These are phyloP conservation scores for Talaromyces funiculosus DNA, from an alignment of 2,329 filamentous ascomycete species.

Conservation along the genomic window DNA sequence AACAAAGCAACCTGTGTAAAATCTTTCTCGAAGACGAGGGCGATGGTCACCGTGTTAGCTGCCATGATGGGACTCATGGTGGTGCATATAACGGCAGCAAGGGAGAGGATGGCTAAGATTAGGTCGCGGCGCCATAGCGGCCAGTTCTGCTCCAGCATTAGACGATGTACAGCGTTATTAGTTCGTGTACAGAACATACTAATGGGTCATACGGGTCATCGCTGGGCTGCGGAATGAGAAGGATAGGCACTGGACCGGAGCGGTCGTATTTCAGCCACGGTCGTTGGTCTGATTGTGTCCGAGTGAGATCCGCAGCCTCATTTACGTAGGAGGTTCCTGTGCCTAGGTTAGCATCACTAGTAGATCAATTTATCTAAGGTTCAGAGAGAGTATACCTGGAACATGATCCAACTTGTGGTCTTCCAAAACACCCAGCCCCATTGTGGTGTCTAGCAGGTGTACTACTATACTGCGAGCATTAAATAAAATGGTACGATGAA, in stretches of 20 bases:
- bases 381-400: constrained; percentile 55
- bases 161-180: background rate
- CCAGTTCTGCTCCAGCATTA: constrained; percentile 57
- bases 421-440: constrained; percentile 71
- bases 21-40: constrained; percentile 56
- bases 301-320: constrained; percentile 39
- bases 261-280: constrained; percentile 65
- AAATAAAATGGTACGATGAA: background rate
- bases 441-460: constrained; percentile 28
- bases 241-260: constrained; percentile 61
- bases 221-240: constrained; percentile 84
- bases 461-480: background rate
- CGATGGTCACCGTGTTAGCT: constrained; percentile 75
- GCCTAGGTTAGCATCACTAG: background rate
- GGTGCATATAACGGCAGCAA: constrained; percentile 76
- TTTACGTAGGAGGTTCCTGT: constrained; percentile 51
- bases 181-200: constrained; percentile 34
- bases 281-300: constrained; percentile 17
- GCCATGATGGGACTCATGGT: constrained; percentile 81
- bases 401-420: constrained; percentile 62
- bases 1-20: constrained; percentile 76
- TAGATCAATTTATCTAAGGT: background rate
- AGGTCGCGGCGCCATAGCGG: constrained; percentile 78
- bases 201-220: constrained; percentile 88
- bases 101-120: constrained; percentile 70